Percentiles rank a stretch among this genome's conserved stretches.
Evolutionary conservation across 129 eudicot species (phyloP).

Genomic region (Mikania micrantha): DNA sequence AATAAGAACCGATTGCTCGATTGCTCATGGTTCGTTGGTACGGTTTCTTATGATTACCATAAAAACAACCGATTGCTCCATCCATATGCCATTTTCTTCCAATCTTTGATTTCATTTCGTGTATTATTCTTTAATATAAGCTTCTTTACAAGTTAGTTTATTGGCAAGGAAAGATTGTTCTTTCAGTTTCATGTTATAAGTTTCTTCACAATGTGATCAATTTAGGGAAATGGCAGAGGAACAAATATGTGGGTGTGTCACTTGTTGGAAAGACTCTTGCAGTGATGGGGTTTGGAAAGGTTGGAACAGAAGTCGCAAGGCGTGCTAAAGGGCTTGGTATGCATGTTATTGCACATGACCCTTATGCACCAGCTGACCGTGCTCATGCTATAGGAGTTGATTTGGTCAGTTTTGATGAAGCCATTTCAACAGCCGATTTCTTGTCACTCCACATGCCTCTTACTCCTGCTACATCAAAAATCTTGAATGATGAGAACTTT

Average conservation of each 20-base stretch:
- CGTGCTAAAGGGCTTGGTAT: slow-evolving; percentile 98
- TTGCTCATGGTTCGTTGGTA: no score
- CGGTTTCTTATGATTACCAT: no score
- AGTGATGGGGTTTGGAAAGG: slow-evolving; percentile 95
- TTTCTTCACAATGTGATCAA: neutral
- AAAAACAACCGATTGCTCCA: no score
- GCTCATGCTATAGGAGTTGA: slow-evolving; percentile 95
- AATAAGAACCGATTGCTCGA: no score
- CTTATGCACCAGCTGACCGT: slow-evolving; percentile 98
- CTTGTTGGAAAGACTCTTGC: slow-evolving; percentile 97
- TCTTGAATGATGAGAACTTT: slow-evolving; percentile 82
- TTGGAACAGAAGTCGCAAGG: slow-evolving; percentile 94
- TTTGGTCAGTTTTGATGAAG: slow-evolving; percentile 87
- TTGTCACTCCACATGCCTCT: slow-evolving; percentile 98
- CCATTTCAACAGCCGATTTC: slow-evolving; percentile 74
- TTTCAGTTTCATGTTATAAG: neutral
- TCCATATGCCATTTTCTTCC: neutral
- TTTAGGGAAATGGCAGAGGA: slow-evolving; percentile 89
- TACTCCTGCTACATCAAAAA: slow-evolving; percentile 67
- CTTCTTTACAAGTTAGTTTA: neutral
- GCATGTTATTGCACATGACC: slow-evolving; percentile 96
- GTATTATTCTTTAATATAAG: neutral
- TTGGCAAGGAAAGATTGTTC: neutral
- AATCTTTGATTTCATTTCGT: neutral
- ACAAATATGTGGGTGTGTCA: slow-evolving; percentile 93